Conservation (phyloP, 176 grass and related monocot species). For the Echinochloa phyllopogon region DNA sequence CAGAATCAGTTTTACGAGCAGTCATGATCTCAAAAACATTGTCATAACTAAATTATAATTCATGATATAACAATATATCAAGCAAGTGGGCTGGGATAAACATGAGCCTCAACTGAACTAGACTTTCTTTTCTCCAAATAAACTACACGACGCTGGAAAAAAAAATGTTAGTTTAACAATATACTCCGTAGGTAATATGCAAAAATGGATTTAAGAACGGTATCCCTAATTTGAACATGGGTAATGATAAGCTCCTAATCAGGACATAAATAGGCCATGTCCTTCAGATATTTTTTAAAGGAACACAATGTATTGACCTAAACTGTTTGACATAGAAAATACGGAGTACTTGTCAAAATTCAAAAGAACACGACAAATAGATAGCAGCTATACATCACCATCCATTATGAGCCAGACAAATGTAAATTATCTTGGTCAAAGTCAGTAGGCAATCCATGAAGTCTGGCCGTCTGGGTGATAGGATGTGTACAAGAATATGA, state of each 20-base stretch:
- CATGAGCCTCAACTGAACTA: background rate
- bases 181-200: background rate
- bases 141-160: background rate
- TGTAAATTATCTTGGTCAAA: background rate
- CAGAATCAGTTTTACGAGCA: background rate
- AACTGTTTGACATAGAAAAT: background rate
- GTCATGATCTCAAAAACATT: background rate
- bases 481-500: background rate
- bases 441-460: constrained; percentile 6
- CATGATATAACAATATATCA: background rate
- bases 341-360: background rate
- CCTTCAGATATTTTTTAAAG: background rate
- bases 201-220: background rate
- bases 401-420: constrained; percentile 14
- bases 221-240: constrained; percentile 21
- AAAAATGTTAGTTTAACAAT: background rate
- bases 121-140: background rate
- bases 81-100: background rate
- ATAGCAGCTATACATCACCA: background rate
- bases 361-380: background rate
- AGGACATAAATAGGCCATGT: background rate
- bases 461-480: too few species aligned
- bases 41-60: background rate
- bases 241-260: background rate
- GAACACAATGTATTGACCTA: background rate